These are phyloP conservation scores for Atkinsonella hypoxylon DNA, from an alignment of 2,329 filamentous ascomycete species.

Conservation along the genomic window DNA sequence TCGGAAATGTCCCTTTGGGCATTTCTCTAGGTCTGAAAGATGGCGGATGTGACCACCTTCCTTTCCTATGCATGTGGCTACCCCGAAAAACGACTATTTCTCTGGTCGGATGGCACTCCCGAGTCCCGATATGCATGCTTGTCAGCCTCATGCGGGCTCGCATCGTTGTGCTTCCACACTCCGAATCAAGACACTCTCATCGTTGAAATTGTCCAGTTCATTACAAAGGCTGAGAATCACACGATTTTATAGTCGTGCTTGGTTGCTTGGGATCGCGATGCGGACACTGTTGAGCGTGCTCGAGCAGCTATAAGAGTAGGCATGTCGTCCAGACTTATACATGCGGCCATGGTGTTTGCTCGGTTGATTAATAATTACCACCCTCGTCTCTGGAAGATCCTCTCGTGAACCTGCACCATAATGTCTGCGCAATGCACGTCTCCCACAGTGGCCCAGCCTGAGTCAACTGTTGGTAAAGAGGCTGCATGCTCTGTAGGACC, in stretches of 20 bases:
- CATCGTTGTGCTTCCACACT: background rate
- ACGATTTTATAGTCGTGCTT: background rate
- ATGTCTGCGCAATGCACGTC: background rate
- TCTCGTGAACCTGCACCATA: background rate
- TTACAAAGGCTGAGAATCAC: background rate
- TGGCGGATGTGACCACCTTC: background rate
- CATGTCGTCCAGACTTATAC: background rate
- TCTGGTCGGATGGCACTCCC: background rate
- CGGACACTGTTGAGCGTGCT: background rate
- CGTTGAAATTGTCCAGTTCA: background rate
- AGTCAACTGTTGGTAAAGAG: background rate
- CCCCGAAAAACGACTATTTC: background rate
- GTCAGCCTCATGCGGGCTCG: background rate
- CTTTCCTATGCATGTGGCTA: background rate
- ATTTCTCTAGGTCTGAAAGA: background rate
- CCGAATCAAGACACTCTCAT: background rate
- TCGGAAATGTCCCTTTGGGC: background rate
- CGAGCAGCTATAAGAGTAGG: background rate
- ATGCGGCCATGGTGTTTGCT: background rate
- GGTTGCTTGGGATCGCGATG: background rate
- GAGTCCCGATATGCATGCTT: background rate
- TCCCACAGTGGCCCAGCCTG: background rate
- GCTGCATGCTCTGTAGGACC: background rate
- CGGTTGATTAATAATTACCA: background rate
- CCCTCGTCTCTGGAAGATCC: no score